These are phyloP conservation scores for Dictyophora rubrovolvata DNA, from an alignment of 768 basidiomycete genomes.

Conservation along the genomic window DNA sequence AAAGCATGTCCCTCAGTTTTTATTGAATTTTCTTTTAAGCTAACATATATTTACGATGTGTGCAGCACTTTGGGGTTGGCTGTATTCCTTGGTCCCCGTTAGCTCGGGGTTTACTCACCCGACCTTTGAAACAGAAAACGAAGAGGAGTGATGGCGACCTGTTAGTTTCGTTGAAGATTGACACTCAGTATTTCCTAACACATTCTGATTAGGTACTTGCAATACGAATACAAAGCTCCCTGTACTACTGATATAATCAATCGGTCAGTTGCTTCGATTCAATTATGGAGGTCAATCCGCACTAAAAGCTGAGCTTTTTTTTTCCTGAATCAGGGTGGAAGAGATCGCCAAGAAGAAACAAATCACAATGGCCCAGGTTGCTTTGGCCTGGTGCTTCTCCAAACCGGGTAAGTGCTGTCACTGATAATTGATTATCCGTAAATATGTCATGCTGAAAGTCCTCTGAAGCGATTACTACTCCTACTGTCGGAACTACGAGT, in stretches of 20 bases:
- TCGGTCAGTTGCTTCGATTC: background rate
- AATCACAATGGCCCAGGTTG: constrained; percentile 24
- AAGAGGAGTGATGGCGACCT: background rate
- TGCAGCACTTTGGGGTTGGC: constrained; percentile 9
- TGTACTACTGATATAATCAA: background rate
- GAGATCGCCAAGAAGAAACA: constrained; percentile 38
- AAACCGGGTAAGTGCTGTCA: constrained; percentile 8
- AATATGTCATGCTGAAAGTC: too few species aligned
- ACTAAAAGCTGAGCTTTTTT: background rate
- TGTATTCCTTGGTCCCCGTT: constrained; percentile 15
- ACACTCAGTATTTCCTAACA: background rate
- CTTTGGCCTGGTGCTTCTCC: constrained; percentile 22
- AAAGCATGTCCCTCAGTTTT: background rate
- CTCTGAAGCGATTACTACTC: constrained; percentile 22
- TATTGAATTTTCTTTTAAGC: background rate
- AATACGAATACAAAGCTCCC: background rate
- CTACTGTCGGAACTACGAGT: constrained; percentile 35
- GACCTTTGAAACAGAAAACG: constrained; percentile 4
- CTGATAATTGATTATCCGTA: too few species aligned
- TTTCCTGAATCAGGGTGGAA: constrained; percentile 35
- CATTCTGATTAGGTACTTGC: background rate
- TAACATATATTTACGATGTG: background rate
- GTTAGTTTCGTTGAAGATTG: background rate
- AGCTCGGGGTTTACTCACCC: constrained; percentile 10
- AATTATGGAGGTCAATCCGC: background rate